These are phyloP conservation scores for Groenewaldozyma tartarivorans DNA, from an alignment of 805 yeast genomes.

Conservation along the genomic window DNA sequence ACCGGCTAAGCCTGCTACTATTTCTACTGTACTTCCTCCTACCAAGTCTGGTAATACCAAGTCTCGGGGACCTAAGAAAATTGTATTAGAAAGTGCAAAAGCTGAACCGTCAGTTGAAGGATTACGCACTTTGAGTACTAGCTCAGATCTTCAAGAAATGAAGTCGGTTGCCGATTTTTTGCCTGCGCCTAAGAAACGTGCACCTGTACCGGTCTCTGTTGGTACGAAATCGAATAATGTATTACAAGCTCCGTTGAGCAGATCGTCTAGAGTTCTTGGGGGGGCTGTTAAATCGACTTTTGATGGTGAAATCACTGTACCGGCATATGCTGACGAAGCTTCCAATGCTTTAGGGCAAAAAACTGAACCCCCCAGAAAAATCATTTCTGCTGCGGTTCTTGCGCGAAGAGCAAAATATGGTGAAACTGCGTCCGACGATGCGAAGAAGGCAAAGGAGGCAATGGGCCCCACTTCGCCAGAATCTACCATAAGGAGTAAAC, in stretches of 20 bases:
- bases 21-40: not conserved
- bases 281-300: conserved; percentile 13
- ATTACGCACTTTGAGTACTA: not conserved
- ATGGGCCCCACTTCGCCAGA: not conserved
- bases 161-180: not conserved
- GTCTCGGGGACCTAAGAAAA: not conserved
- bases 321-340: conserved; percentile 2
- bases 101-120: not conserved
- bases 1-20: not conserved
- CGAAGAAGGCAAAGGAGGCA: not conserved
- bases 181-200: conserved; percentile 1
- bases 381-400: conserved; percentile 17
- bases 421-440: not conserved
- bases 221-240: not conserved
- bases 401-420: conserved; percentile 17
- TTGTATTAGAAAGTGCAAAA: not conserved
- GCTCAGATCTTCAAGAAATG: not conserved
- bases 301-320: conserved; percentile 15
- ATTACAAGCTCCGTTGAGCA: conserved; percentile 9
- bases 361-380: not conserved
- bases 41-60: not conserved
- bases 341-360: not conserved
- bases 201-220: not conserved
- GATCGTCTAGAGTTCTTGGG: conserved; percentile 12
- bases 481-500: not conserved